Conservation (phyloP, 495 filamentous ascomycete genomes). For the Tuber brumale region DNA sequence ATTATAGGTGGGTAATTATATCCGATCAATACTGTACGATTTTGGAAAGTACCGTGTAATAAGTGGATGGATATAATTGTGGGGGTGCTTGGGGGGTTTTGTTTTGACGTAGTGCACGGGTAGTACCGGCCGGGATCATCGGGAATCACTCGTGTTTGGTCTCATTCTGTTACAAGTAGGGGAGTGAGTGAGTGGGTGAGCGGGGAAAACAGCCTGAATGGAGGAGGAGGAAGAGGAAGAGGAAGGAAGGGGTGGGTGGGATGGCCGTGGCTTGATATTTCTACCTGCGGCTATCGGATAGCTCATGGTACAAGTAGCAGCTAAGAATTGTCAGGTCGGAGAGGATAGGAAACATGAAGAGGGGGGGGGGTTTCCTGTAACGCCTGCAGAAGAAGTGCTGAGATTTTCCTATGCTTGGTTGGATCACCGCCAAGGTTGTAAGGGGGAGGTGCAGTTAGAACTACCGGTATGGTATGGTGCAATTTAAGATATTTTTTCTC, state of each 20-base stretch:
- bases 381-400: neutral
- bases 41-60: neutral
- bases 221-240: neutral
- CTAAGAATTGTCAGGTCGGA: neutral
- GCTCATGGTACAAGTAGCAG: too few relatives aligned
- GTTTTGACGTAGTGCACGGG: neutral
- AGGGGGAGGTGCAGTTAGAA: neutral
- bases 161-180: neutral
- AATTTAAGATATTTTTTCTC: too few relatives aligned
- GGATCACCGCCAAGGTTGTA: too few relatives aligned
- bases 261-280: neutral
- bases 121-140: neutral
- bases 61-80: neutral
- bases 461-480: too few relatives aligned
- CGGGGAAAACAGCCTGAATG: neutral
- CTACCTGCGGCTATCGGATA: neutral
- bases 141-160: neutral
- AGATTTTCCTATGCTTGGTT: neutral
- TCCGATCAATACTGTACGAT: neutral
- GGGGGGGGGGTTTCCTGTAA: too few relatives aligned
- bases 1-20: neutral
- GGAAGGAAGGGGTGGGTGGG: neutral
- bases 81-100: neutral
- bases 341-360: neutral
- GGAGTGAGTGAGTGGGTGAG: neutral